These are phyloP conservation scores for Phytophthora foliorum DNA, from an alignment of 352 stramenopile species.

Conservation along the genomic window DNA sequence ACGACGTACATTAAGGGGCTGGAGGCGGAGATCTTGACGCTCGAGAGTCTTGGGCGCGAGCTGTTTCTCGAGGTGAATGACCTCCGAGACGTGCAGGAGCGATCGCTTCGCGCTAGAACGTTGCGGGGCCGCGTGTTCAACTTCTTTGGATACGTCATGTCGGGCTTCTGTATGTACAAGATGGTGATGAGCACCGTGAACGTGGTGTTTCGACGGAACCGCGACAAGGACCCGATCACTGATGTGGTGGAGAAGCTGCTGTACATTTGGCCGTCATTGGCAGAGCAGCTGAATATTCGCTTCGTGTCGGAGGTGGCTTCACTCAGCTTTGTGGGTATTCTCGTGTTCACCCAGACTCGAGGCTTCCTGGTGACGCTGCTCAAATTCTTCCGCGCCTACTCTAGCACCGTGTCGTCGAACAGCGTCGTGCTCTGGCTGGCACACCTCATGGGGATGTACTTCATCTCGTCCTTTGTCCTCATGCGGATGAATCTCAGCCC, in stretches of 20 bases:
- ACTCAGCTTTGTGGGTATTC: slow-evolving; percentile 79
- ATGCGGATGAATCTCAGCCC: slow-evolving; percentile 90
- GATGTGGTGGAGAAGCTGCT: slow-evolving; percentile 83
- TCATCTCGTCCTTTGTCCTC: slow-evolving; percentile 89
- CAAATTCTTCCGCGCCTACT: slow-evolving; percentile 86
- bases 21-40: slow-evolving; percentile 76
- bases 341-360: slow-evolving; percentile 87
- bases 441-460: slow-evolving; percentile 91
- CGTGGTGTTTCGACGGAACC: slow-evolving; percentile 79
- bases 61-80: slow-evolving; percentile 89
- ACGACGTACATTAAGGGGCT: slow-evolving; percentile 73
- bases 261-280: slow-evolving; percentile 83
- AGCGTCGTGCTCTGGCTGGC: slow-evolving; percentile 86
- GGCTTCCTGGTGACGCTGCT: slow-evolving; percentile 82
- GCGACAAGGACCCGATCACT: slow-evolving; percentile 89
- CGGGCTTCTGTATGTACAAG: slow-evolving; percentile 87
- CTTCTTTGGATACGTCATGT: slow-evolving; percentile 82
- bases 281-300: slow-evolving; percentile 82
- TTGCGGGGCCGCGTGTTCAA: slow-evolving; percentile 83
- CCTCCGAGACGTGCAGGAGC: slow-evolving; percentile 71
- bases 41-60: slow-evolving; percentile 81
- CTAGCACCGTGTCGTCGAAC: slow-evolving; percentile 85
- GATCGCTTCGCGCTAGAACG: slow-evolving; percentile 66
- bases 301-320: slow-evolving; percentile 86
- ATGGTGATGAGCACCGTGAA: slow-evolving; percentile 90